Percentiles rank a stretch among this genome's conserved stretches.
Evolutionary conservation across 768 basidiomycete genomes (phyloP).

Genomic region (Suillus fuscotomentosus): DNA sequence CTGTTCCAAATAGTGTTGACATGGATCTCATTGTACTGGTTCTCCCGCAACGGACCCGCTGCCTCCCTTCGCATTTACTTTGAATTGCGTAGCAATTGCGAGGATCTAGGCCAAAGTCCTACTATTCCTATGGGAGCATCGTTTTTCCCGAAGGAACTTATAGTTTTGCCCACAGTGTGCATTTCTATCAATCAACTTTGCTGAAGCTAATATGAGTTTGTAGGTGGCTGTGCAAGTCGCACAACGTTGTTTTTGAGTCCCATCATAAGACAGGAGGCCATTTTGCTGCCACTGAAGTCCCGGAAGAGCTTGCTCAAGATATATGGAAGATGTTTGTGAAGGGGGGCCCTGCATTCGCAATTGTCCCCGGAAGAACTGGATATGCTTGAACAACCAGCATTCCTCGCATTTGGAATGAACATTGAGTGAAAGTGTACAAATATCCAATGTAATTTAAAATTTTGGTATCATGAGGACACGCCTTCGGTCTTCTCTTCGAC

Average conservation of each 20-base stretch:
- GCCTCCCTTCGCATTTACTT: conserved; percentile 61
- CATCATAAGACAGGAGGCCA: conserved; percentile 55
- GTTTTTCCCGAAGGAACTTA: conserved; percentile 50
- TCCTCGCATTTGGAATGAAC: too few species aligned
- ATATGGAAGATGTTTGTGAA: conserved; percentile 56
- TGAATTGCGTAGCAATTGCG: conserved; percentile 29
- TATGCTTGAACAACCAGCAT: conserved; percentile 26
- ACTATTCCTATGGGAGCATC: conserved; percentile 49
- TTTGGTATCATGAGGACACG: too few species aligned
- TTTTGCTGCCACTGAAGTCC: conserved; percentile 54
- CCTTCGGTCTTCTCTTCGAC: too few species aligned
- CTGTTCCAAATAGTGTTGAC: conserved; percentile 43
- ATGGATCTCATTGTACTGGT: conserved; percentile 60
- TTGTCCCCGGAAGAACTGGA: conserved; percentile 44
- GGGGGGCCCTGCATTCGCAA: conserved; percentile 46
- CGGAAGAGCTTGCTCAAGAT: conserved; percentile 46
- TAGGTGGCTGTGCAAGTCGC: conserved; percentile 42
- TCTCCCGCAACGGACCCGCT: conserved; percentile 57
- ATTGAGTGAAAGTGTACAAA: neutral
- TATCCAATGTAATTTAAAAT: neutral
- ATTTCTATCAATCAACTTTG: conserved; percentile 14
- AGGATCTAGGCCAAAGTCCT: neutral
- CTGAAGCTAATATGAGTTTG: conserved; percentile 4
- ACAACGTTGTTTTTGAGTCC: conserved; percentile 46
- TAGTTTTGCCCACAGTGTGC: conserved; percentile 36